Conservation (phyloP, 2,329 filamentous ascomycete species). For the Trichoderma cornu-damae region DNA sequence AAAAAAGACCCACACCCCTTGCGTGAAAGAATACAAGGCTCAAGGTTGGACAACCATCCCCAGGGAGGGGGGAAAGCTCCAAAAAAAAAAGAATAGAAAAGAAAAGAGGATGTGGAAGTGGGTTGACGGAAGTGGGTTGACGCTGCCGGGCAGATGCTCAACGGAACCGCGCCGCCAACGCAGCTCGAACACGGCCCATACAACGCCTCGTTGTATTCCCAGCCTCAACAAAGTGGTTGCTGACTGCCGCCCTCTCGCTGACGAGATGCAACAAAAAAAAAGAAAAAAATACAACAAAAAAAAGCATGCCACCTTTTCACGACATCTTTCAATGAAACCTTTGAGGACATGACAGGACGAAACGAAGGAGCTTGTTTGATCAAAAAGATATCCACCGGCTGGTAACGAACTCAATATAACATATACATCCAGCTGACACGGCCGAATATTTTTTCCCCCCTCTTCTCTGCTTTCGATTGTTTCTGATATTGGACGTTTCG, state of each 20-base stretch:
- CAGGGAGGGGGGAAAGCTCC: not conserved
- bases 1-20: not conserved
- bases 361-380: not conserved
- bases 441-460: not conserved
- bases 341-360: not conserved
- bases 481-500: not conserved
- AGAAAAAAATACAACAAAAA: no score
- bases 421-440: conserved; percentile 13
- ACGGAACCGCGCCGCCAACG: conserved; percentile 1
- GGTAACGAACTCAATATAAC: conserved; percentile 20
- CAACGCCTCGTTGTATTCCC: not conserved
- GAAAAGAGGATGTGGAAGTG: not conserved
- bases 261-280: conserved; percentile 19
- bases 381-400: not conserved
- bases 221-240: not conserved
- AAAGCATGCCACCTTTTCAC: not conserved
- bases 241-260: conserved; percentile 18
- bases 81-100: not conserved
- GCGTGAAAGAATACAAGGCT: no score
- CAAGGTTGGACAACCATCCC: not conserved
- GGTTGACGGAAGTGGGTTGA: conserved; percentile 13
- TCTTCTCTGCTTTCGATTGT: not conserved
- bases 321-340: not conserved
- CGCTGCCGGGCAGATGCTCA: conserved; percentile 23
- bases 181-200: not conserved